Evolutionary conservation across 257 asterid genomes (phyloP).

Genomic region (Knoxia roxburghii): DNA sequence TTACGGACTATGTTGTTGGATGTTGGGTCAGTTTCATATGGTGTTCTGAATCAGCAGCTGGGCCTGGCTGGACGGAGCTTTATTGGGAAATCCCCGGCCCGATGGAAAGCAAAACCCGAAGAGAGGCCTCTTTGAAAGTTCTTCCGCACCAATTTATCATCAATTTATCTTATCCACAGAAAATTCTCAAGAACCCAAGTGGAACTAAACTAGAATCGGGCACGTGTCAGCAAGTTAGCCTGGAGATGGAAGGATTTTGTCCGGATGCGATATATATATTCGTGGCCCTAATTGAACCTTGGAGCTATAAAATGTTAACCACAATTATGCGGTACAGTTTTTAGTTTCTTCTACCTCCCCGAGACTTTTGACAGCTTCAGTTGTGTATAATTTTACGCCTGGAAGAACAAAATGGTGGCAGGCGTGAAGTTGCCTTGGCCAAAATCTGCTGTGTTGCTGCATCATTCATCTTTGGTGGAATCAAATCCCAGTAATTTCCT

Average conservation of each 20-base stretch:
- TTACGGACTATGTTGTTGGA: too few species aligned
- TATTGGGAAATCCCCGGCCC: too few species aligned
- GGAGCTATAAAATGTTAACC: conserved; percentile 1
- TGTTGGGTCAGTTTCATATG: too few species aligned
- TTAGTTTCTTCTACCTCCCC: conserved; percentile 2
- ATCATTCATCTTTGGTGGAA: conserved; percentile 31
- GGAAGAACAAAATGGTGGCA: conserved; percentile 23
- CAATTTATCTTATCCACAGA: conserved; percentile 24
- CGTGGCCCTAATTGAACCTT: conserved; percentile 5
- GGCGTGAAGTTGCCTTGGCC: conserved; percentile 40
- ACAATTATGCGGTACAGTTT: not conserved
- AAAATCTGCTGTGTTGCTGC: conserved; percentile 28
- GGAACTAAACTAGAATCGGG: conserved; percentile 16
- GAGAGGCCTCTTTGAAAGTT: too few species aligned
- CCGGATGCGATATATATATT: not conserved
- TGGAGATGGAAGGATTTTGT: conserved; percentile 3
- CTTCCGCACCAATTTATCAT: not conserved
- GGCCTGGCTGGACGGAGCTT: too few species aligned
- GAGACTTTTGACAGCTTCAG: not conserved
- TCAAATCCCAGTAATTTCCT: conserved; percentile 28
- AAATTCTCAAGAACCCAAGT: conserved; percentile 19
- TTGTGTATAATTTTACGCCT: too few species aligned
- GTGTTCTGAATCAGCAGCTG: too few species aligned
- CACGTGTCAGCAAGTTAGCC: conserved; percentile 48
- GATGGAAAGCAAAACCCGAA: too few species aligned